phyloP scores from a whole-genome alignment of 768 basidiomycete species.

The Podaxis pistillaris region DNA sequence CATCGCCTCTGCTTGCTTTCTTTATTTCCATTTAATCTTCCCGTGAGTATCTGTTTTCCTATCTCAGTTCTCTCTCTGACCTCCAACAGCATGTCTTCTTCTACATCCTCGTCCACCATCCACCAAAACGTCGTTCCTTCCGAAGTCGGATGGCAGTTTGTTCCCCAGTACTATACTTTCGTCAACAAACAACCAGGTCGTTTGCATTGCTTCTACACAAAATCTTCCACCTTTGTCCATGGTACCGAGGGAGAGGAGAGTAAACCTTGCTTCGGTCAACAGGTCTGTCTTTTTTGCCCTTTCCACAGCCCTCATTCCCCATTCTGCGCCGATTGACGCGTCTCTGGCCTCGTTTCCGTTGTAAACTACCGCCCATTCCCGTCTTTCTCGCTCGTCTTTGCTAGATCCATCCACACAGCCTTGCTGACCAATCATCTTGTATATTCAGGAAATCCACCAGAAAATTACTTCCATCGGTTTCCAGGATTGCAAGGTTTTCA shows the following conservation, averaged over 20 bases:
- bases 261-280: conserved; percentile 87
- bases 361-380: not conserved
- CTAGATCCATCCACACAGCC: conserved; percentile 1
- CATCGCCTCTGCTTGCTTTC: conserved; percentile 17
- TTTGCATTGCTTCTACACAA: conserved; percentile 98
- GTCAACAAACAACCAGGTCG: conserved; percentile 97
- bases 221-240: conserved; percentile 95
- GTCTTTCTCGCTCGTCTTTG: not conserved
- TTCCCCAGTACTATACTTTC: conserved; percentile 98
- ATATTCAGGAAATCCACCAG: conserved; percentile 87
- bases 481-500: conserved; percentile 97
- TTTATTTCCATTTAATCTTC: conserved; percentile 25
- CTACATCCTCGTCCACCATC: conserved; percentile 35
- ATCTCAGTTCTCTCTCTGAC: conserved; percentile 7
- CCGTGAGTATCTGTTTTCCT: conserved; percentile 33
- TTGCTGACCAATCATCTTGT: conserved; percentile 14
- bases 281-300: conserved; percentile 50
- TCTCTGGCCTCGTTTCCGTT: not conserved
- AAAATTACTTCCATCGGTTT: conserved; percentile 94
- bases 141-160: conserved; percentile 99
- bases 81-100: conserved; percentile 35
- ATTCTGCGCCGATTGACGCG: conserved; percentile 8
- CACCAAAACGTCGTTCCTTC: conserved; percentile 78
- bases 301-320: not conserved
- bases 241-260: conserved; percentile 96